These are phyloP conservation scores for Cytospora leucostoma DNA, from an alignment of 2,329 filamentous ascomycete species.

Conservation along the genomic window DNA sequence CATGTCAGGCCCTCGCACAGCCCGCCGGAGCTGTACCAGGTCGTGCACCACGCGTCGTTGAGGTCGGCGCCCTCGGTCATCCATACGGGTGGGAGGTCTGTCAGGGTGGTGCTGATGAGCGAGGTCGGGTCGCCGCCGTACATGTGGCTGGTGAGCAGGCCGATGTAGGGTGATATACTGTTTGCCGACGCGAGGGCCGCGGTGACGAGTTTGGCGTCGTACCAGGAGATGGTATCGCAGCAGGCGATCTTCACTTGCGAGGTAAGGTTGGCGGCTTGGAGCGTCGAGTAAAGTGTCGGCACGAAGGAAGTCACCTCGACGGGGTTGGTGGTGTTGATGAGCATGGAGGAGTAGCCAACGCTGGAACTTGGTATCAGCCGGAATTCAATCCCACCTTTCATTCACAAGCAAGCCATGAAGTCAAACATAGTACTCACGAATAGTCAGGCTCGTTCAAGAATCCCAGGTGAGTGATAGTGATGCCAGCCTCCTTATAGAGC, in stretches of 20 bases:
- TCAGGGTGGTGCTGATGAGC: slow-evolving; percentile 43
- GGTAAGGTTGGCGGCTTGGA: slow-evolving; percentile 37
- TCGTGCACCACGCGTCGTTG: slow-evolving; percentile 41
- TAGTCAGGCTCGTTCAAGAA: slow-evolving; percentile 51
- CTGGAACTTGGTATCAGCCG: slow-evolving; percentile 10
- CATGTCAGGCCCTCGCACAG: slow-evolving; percentile 49
- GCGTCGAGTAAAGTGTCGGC: slow-evolving; percentile 46
- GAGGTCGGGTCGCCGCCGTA: slow-evolving; percentile 44
- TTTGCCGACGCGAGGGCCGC: slow-evolving; percentile 12
- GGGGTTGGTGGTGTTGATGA: slow-evolving; percentile 82
- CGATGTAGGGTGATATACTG: slow-evolving; percentile 32
- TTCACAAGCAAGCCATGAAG: neutral
- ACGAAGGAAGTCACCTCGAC: slow-evolving; percentile 62
- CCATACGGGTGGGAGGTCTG: slow-evolving; percentile 40
- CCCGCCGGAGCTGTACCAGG: slow-evolving; percentile 45
- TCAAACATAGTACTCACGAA: slow-evolving; percentile 28
- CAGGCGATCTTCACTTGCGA: slow-evolving; percentile 38
- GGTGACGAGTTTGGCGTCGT: slow-evolving; percentile 31
- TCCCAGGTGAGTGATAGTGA: slow-evolving; percentile 48
- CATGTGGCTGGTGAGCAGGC: slow-evolving; percentile 43
- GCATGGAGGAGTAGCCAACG: slow-evolving; percentile 48
- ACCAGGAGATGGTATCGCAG: slow-evolving; percentile 45
- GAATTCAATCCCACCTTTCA: neutral
- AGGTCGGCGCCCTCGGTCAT: slow-evolving; percentile 51
- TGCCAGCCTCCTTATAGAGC: slow-evolving; percentile 46